Evolutionary conservation across 306 rosid species (phyloP), one percentile per base, ranked within the genome.

Genomic region (Casuarina glauca): DNA sequence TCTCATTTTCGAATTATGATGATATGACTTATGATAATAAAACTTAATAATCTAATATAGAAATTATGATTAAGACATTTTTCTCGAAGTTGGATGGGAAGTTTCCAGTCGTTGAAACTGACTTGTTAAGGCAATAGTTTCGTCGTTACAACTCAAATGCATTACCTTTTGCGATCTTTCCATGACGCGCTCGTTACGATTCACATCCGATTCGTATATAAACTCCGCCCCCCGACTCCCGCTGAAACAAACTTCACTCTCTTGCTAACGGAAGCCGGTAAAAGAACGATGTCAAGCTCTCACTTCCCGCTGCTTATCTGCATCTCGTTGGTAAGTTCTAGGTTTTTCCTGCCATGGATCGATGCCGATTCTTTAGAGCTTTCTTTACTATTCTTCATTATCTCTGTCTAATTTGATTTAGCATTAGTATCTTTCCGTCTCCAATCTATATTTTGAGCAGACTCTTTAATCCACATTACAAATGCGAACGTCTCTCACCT

Each of bases 241-340:
- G 54, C 73, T 62, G 71, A 38, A 71, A 60, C 48, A 61, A 5
- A 7, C 2, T 71, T 17, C 60, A 58, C 66, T 49, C 36, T 48
- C 19, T 17, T 32, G 3, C 44, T 45, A 43, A 66, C 42, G 71
- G 71, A 41, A 66, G 19, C 49, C 8, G 71, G 35, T n/a, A 48
- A 39, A 41, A 66, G 46, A 66, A 9, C 50, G 42, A 39, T 66
- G 49, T n/a, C 72, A 44, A 69, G 77, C 76, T 76, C 61, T 45
- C 69, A 8, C 68, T 81, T 52, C 8, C 75, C 72, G 64, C 79
- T 51, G 3, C 72, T 86, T 79, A 15, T 84, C 64, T 81, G 79
- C 78, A 42, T 89, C 82, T 76, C 81, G 36, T 68, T 45, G 84
- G 94, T 88, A 88, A 57, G 75, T 69, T 80, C 9, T 78, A 75